phyloP scores from a whole-genome alignment of 768 basidiomycete species.

The Lentinus tigrinus region DNA sequence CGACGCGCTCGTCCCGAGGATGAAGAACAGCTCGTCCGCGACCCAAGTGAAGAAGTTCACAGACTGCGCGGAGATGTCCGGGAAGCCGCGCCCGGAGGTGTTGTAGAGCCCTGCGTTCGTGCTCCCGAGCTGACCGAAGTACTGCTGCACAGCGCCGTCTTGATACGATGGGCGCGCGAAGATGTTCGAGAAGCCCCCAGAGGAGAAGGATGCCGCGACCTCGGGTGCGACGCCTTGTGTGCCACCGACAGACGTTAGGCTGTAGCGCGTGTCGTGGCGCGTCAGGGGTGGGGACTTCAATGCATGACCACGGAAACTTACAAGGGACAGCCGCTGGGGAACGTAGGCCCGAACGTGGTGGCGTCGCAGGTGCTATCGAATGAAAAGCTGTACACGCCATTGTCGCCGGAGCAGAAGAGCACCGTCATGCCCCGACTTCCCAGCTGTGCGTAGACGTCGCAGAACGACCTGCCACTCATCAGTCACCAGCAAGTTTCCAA shows the following conservation, averaged over 20 bases:
- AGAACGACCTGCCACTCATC: constrained; percentile 33
- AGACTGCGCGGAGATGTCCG: constrained; percentile 43
- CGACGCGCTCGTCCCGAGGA: constrained; percentile 32
- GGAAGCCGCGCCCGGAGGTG: constrained; percentile 40
- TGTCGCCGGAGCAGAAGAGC: constrained; percentile 36
- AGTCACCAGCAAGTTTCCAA: not conserved
- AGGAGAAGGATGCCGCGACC: constrained; percentile 29
- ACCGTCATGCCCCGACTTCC: constrained; percentile 33
- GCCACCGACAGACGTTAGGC: constrained; percentile 35
- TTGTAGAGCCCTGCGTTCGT: constrained; percentile 18
- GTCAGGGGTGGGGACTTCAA: not conserved
- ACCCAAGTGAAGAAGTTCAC: constrained; percentile 27
- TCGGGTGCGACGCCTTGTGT: constrained; percentile 28
- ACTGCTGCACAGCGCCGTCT: constrained; percentile 29
- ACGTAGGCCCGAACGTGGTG: constrained; percentile 31
- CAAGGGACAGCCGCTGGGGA: constrained; percentile 35
- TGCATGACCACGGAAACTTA: constrained; percentile 7
- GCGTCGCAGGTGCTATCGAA: constrained; percentile 9
- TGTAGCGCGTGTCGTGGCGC: constrained; percentile 17
- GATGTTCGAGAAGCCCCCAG: constrained; percentile 35
- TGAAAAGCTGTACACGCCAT: constrained; percentile 32
- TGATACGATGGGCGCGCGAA: constrained; percentile 37
- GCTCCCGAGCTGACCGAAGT: constrained; percentile 17
- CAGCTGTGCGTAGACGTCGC: constrained; percentile 32
- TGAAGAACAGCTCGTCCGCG: constrained; percentile 12